Evolutionary conservation across 306 rosid genomes (phyloP), one percentile per base, ranked within the genome.

Genomic region (Malus sylvestris): DNA sequence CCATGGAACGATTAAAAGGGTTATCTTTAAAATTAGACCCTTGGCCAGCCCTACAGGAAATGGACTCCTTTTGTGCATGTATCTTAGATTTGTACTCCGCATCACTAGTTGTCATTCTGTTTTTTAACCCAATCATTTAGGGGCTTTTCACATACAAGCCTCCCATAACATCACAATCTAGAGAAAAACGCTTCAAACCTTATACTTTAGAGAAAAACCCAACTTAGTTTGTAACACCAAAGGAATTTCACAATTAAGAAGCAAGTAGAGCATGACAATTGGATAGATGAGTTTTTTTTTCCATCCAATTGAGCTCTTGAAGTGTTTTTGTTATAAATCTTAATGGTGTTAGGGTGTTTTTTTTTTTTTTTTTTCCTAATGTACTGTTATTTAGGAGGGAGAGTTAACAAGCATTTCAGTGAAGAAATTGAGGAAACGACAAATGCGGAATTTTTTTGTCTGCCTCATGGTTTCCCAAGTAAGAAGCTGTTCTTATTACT

Each of bases 401-500:
- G 97, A 90, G 83, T 89, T 90, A 68, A 88, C 73, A 46, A 80
- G 88, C 69, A 72, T 78, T 67, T 80, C 87, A 1, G 99, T 95
- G 81, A 90, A 77, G 89, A 92, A 81, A 79, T 77, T 95, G 81
- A 90, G 99, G 87, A 87, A 87, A 79, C 85, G 99, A 71, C 97
- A 95, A 83, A 90, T 92, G 97, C 85, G 90, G 71, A 95, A 92
- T 82, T 92, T 95, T 82, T 84, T 90, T 83, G 87, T 92, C 71
- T 87, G 97, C 82, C 96, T 95, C 77, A 88, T 90, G 97, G 91
- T 92, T 83, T 92, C 98, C 78, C 98, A 95, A 85, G 98, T 89
- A 73, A 73, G 77, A 42, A 3, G 16, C 57, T 40, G 12, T 51
- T 11, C 16, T 29, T 58, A 10, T 7, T n/a, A 0, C 60, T 33